Base-by-base conservation (phyloP, 768 basidiomycete species). In the Tephrocybe sp. region DNA sequence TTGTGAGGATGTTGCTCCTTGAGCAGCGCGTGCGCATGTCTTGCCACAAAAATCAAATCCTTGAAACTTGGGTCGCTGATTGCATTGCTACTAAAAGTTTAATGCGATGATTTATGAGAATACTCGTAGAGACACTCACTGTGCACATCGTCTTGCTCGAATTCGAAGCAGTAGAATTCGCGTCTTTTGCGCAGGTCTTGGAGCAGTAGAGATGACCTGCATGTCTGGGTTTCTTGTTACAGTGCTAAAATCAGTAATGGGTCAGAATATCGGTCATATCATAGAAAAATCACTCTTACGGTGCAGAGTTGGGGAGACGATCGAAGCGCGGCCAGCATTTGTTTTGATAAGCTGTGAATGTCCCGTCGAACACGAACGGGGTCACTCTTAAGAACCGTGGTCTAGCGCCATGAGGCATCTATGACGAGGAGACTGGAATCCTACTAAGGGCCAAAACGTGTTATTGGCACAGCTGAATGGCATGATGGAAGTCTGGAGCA, bases 21-120 rank as follows among this genome's bases (percentile, higher is more conserved):
- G 58, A 3, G 53, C 50, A 33, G 48, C 58, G 39, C 54, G 57
- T 14, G 53, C 84, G 58, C 85, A 86, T 47, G 77, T 81, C 73
- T 83, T 81, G 48, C 85, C 81, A 52, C 85, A 86, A 58, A 75
- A 86, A 45, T 80, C 77, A 57, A 81, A 80, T 55, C 70, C 74
- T 56, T 73, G 77, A 58, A 76, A 81, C 64, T 83, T 86, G 4
- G 82, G 80, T 53, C 78, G 81, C 61, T 74, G 73, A 54, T 80
- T 77, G 58, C 85, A 86, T 54, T 77, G 68, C 79, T 80, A 55
- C 3, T 43, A 10, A 8, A 10, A 15, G n/a, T 18, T 26, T 32
- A 38, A 34, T 23, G 45, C 36, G 32, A 49, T 50, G 51, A 12
- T 44, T 25, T 24, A 44, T 42, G 38, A 17, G 26, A 47, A 38